Percentiles rank a stretch among this genome's conserved stretches.
These are phyloP conservation scores for Ascochyta pisi DNA, from an alignment of 2,329 filamentous ascomycete genomes.

Conservation along the genomic window DNA sequence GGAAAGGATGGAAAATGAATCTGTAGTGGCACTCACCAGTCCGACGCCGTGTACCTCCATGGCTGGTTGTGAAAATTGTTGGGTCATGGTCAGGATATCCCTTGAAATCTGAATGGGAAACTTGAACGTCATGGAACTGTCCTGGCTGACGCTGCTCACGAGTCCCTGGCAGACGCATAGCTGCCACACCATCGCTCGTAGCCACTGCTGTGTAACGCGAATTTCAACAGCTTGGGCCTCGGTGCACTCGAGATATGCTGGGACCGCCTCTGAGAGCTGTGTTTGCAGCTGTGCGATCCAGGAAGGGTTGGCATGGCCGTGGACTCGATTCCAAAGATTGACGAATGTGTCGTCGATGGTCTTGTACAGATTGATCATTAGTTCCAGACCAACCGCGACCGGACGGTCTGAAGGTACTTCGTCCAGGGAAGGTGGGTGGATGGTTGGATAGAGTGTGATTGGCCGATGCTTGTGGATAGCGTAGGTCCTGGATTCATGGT, in stretches of 20 bases:
- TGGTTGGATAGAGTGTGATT: slow-evolving; percentile 66
- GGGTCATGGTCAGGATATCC: slow-evolving; percentile 67
- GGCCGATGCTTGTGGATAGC: slow-evolving; percentile 70
- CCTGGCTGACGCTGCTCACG: slow-evolving; percentile 64
- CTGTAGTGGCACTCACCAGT: slow-evolving; percentile 61
- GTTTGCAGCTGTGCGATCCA: slow-evolving; percentile 58
- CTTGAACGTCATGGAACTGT: slow-evolving; percentile 67
- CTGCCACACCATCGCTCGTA: slow-evolving; percentile 75
- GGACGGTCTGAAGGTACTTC: slow-evolving; percentile 61
- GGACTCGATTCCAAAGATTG: slow-evolving; percentile 68
- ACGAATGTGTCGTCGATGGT: slow-evolving; percentile 70
- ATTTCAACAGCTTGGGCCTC: slow-evolving; percentile 74
- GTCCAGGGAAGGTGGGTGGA: slow-evolving; percentile 59
- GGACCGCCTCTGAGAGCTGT: slow-evolving; percentile 60
- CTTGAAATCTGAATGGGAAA: slow-evolving; percentile 69
- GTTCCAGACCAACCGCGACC: slow-evolving; percentile 65
- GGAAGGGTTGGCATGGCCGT: slow-evolving; percentile 53
- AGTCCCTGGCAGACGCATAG: slow-evolving; percentile 71
- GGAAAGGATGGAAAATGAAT: slow-evolving; percentile 16
- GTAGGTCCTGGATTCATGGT: slow-evolving; percentile 59
- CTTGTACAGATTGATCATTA: slow-evolving; percentile 67
- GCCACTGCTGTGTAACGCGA: slow-evolving; percentile 73
- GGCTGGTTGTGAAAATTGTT: slow-evolving; percentile 73
- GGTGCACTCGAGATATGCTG: slow-evolving; percentile 63
- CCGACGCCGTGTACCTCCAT: slow-evolving; percentile 79